A percentile compares a stretch with the other conserved stretches of the same genome.
Conservation (phyloP, 75 land plant genomes). For the Cryptomeria japonica region DNA sequence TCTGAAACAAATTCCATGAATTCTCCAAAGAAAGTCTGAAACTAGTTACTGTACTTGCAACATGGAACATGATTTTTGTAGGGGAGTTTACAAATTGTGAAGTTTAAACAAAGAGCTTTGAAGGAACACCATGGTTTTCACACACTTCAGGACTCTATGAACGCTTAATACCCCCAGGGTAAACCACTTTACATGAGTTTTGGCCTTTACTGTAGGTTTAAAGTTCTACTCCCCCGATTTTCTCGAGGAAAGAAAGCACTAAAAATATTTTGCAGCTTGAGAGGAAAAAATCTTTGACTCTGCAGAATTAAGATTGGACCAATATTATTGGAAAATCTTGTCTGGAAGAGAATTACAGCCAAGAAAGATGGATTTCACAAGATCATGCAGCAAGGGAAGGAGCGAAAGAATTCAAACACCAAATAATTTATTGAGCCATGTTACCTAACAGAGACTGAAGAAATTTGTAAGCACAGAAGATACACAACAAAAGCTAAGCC, state of each 20-base stretch:
- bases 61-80: background rate
- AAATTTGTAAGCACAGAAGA: background rate
- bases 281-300: background rate
- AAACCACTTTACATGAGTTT: background rate
- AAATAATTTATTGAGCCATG: background rate
- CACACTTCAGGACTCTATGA: background rate
- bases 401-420: background rate
- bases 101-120: background rate
- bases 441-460: background rate
- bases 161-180: background rate
- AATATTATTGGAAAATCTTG: background rate
- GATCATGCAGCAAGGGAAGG: background rate
- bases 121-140: background rate
- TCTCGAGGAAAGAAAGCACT: background rate
- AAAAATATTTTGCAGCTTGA: background rate
- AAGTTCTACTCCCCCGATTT: background rate
- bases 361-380: background rate
- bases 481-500: background rate
- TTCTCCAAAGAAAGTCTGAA: background rate
- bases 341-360: background rate
- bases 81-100: background rate
- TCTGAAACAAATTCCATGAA: background rate
- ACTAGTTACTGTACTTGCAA: background rate
- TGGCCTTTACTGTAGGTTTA: background rate
- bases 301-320: background rate